Evolutionary conservation across 208 protist genomes (phyloP).

Genomic region (Trypanosoma melophagium): DNA sequence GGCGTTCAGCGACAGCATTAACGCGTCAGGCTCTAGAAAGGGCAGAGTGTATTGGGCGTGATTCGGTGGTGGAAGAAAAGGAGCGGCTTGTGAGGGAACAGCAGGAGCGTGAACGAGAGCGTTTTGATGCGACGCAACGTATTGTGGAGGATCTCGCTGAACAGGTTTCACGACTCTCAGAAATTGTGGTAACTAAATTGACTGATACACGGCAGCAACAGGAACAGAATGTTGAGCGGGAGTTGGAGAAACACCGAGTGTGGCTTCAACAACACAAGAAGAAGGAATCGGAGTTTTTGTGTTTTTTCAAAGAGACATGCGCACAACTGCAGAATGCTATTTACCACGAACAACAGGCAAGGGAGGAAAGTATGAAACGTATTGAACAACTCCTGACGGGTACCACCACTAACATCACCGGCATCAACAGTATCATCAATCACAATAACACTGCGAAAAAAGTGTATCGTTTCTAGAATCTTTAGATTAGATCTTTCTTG

Average conservation of each 20-base stretch:
- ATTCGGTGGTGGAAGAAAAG: slow-evolving; percentile 10
- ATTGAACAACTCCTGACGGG: slow-evolving; percentile 25
- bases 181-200: slow-evolving; percentile 5
- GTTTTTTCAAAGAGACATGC: slow-evolving; percentile 23
- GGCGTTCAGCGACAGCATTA: not conserved
- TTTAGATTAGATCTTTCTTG: slow-evolving; percentile 11
- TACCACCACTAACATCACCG: no score
- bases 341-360: slow-evolving; percentile 4
- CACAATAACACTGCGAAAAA: not conserved
- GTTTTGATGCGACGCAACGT: not conserved
- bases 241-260: slow-evolving; percentile 1
- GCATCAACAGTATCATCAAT: not conserved
- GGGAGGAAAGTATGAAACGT: slow-evolving; percentile 18
- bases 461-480: slow-evolving; percentile 12
- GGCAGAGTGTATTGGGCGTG: slow-evolving; percentile 14
- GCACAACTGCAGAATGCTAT: slow-evolving; percentile 15
- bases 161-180: not conserved
- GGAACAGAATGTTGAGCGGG: not conserved
- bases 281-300: slow-evolving; percentile 7
- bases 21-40: not conserved
- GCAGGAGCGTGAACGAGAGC: not conserved
- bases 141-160: not conserved
- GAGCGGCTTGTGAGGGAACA: slow-evolving; percentile 7
- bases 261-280: slow-evolving; percentile 11
- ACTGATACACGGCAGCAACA: not conserved